Conservation (phyloP, 1,284 basidiomycete species). For the Leccinum variabile region DNA sequence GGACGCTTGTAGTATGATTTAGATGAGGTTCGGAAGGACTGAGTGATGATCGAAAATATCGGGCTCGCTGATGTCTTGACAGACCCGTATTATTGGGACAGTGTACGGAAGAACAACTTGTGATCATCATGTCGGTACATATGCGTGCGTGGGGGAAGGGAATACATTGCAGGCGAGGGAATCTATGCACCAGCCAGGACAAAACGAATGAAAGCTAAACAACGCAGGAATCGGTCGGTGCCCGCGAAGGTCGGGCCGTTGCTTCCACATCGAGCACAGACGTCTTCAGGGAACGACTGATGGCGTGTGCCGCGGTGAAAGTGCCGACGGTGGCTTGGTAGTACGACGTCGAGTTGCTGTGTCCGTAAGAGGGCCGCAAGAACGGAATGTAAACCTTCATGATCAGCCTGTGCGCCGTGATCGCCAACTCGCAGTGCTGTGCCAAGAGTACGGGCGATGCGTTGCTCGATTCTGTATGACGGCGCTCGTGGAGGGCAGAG, state of each 20-base stretch:
- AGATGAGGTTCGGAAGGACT: constrained; percentile 47
- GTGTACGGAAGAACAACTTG: constrained; percentile 51
- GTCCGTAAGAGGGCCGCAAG: constrained; percentile 39
- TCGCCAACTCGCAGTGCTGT: no score
- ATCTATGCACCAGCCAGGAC: no score
- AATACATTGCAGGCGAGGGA: no score
- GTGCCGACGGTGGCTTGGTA: constrained; percentile 56
- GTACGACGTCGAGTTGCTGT: constrained; percentile 28
- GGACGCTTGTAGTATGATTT: constrained; percentile 52
- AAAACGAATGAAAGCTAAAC: constrained; percentile 60
- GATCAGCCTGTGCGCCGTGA: constrained; percentile 55
- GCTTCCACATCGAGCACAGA: constrained; percentile 44
- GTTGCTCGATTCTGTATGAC: constrained; percentile 17
- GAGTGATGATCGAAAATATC: no score
- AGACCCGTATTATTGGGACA: constrained; percentile 58
- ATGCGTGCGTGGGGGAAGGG: no score
- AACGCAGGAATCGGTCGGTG: constrained; percentile 38
- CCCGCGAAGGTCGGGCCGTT: constrained; percentile 26
- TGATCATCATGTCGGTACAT: constrained; percentile 48
- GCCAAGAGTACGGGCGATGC: constrained; percentile 41
- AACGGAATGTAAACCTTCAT: constrained; percentile 70
- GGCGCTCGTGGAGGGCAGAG: constrained; percentile 11
- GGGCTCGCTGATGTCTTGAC: constrained; percentile 61
- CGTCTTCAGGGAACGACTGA: constrained; percentile 50
- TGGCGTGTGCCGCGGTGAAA: constrained; percentile 59